Percentiles rank a stretch among this genome's conserved stretches.
These are phyloP conservation scores for Chlorella sp. DNA, from an alignment of 139 green algal species.

Conservation along the genomic window DNA sequence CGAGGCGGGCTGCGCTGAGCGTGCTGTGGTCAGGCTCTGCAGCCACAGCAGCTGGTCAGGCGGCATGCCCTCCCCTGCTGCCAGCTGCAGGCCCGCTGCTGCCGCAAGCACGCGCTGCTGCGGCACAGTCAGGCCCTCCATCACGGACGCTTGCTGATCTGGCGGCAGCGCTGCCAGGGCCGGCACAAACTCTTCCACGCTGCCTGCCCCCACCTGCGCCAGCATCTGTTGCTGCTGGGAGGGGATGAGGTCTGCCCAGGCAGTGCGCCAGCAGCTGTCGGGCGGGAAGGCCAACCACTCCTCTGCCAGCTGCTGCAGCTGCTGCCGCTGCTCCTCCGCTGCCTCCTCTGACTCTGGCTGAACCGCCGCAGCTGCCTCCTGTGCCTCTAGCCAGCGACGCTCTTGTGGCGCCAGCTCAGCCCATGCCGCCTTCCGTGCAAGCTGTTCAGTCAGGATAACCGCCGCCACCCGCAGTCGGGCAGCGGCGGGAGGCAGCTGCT, in stretches of 20 bases:
- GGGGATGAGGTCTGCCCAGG: neutral
- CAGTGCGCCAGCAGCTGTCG: neutral
- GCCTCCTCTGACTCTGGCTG: neutral
- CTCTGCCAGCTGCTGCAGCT: neutral
- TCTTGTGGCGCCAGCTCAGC: neutral
- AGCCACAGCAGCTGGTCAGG: neutral
- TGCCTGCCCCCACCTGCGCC: neutral
- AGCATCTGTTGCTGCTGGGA: neutral
- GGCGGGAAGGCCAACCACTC: neutral
- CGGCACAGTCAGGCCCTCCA: neutral
- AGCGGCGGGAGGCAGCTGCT: neutral
- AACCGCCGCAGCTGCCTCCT: neutral
- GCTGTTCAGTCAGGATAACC: neutral
- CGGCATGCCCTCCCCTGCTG: neutral
- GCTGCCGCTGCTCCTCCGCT: neutral
- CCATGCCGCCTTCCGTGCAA: neutral
- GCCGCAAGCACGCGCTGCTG: neutral
- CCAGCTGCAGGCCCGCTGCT: neutral
- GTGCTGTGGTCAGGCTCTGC: neutral
- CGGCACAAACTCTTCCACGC: neutral
- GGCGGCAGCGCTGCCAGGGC: neutral
- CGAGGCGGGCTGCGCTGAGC: no score
- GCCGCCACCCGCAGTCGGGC: neutral
- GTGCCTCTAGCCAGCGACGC: neutral
- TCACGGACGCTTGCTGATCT: neutral